Base-by-base conservation (phyloP, 192 early-diverging fungal species). In the Rhizoclosmatium sp. region DNA sequence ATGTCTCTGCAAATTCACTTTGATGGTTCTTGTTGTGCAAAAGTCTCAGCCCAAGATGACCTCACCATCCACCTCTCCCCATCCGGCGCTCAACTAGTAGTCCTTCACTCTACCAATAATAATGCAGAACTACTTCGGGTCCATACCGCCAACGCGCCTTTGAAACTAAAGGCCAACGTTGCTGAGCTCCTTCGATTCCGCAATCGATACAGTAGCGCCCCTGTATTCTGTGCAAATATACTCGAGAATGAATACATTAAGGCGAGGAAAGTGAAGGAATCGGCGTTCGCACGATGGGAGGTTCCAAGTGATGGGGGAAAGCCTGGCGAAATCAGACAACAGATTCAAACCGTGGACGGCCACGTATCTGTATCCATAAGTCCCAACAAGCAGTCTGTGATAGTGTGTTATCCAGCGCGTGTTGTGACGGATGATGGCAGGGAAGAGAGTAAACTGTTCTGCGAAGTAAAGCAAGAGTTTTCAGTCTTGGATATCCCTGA, bases 401-500 rank as follows among this genome's bases (percentile, higher is more conserved):
- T 21, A 31, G 60, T 62, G 5, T 19, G 5, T 19, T 62, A 62
- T 62, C 60, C 60, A 5, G 60, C 21, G 7, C 7, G 5, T 19
- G 60, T 62, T 54, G 51, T 54, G 51, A 7, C 51, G 16, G 9
- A 54, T 12, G 51, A 7, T 54, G 51, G 5, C 16, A 16, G 51
- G 9, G 9, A 54, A 54, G 16, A 54, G 16, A 54, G 16, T 16
- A 54, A 54, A 12, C 16, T 54, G 51, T 62, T 62, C 60, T 21
- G 23, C 23, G 60, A 7, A 62, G 7, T 40, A 56, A 56, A 56
- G 31, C 60, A 62, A 23, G 21, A 19, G 10, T 58, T 71, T 71
- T 71, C 69, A 12, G 47, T 58, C 48, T 56, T 71, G 46, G 69
- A 71, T 47, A 14, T 58, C 12, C 48, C 69, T 3, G 31, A 71